Evolutionary conservation across 2,329 filamentous ascomycete species (phyloP), one percentile per base, ranked within the genome.

Genomic region (Penicillium digitatum): DNA sequence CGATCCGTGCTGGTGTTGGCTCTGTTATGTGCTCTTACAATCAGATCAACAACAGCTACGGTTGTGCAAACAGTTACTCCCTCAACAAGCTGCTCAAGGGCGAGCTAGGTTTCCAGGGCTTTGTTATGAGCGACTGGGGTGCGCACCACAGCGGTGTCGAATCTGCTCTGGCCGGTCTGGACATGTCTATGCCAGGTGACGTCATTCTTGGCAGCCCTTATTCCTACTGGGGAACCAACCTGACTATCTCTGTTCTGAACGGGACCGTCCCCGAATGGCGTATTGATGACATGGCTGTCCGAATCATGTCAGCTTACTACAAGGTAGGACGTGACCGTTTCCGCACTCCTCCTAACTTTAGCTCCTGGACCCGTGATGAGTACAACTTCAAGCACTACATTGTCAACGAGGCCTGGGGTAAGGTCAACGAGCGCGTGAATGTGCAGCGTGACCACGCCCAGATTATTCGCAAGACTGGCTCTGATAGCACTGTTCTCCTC

Each of bases 161-260:
- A 10, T 80, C 81, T 48, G 84, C 88, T 24, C 78, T 87, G 58
- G 82, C 83, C 24, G 89, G 89, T 27, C 70, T 93, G 58, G 89
- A 93, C 69, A 90, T 91, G 88, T 85, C 85, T 2, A 93, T 93
- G 88, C 88, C 88, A 0, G 89, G 90, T 55, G 93, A 96, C 69
- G 88, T 88, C 1, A 61, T 75, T 20, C 95, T 96, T 76, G 84
- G 88, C 72, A 84, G 82, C 4, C 88, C 88, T 7, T 72, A 75
- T 48, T 87, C 86, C 18, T 95, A 80, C 78, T 96, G 89, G 88
- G 93, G 93, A 10, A 77, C 86, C 27, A 97, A 97, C 73, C 74
- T 97, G 63, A 96, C 93, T 2, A 78, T 95, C 45, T 89, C 89
- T 1, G 86, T 96, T 6, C 74, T 95, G 63, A 96, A 97, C 68